phyloP scores from a whole-genome alignment of 371 early-diverging fungal species.

The Capniomyces stellatus region DNA sequence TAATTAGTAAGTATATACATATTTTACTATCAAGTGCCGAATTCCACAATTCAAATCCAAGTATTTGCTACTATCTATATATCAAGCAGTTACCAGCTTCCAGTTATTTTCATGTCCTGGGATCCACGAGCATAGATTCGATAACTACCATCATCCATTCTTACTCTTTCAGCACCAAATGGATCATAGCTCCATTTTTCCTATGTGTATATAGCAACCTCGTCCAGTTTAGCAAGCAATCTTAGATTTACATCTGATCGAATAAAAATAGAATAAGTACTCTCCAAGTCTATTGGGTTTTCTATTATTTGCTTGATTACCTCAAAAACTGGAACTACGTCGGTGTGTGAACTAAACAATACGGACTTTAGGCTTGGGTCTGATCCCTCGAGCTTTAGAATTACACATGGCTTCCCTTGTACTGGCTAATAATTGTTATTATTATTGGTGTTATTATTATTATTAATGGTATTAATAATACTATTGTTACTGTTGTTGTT shows the following conservation, averaged over 20 bases:
- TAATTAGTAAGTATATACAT: too few species aligned
- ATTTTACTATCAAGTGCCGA: too few species aligned
- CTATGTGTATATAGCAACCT: neutral
- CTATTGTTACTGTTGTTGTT: too few species aligned
- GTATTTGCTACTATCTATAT: too few species aligned
- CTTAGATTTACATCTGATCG: neutral
- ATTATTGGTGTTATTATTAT: too few species aligned
- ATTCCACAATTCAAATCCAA: too few species aligned
- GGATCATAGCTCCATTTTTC: slow-evolving; percentile 50
- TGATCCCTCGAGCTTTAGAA: slow-evolving; percentile 41
- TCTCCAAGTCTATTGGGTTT: neutral
- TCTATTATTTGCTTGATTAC: too few species aligned
- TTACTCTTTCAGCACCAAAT: slow-evolving; percentile 42
- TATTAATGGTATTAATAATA: too few species aligned
- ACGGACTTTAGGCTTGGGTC: slow-evolving; percentile 33
- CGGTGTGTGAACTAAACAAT: slow-evolving; percentile 61
- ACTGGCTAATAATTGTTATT: slow-evolving; percentile 25
- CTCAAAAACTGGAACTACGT: slow-evolving; percentile 63
- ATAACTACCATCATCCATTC: slow-evolving; percentile 28
- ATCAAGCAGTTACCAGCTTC: too few species aligned
- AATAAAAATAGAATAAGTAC: neutral
- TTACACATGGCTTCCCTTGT: slow-evolving; percentile 43
- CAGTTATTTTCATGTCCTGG: slow-evolving; percentile 78
- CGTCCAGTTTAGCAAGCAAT: neutral
- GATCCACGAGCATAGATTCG: slow-evolving; percentile 56